These are phyloP conservation scores for Phytomonas sp. DNA, from an alignment of 208 protist genomes.

Conservation along the genomic window DNA sequence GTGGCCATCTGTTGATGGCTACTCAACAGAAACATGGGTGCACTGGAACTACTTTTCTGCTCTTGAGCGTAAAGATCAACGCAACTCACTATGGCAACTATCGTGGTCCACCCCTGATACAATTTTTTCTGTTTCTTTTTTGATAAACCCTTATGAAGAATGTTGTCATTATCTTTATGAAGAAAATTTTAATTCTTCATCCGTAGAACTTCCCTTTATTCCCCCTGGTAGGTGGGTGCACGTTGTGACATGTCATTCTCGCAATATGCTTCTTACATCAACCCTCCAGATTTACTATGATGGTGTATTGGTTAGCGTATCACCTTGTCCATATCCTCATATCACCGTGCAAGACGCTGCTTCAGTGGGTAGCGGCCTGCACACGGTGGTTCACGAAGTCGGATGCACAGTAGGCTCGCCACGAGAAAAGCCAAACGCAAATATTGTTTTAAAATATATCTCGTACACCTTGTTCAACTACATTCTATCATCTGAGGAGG, in stretches of 20 bases:
- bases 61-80: slow-evolving; percentile 12
- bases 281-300: slow-evolving; percentile 33
- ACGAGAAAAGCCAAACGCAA: slow-evolving; percentile 12
- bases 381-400: slow-evolving; percentile 18
- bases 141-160: slow-evolving; percentile 17
- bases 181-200: slow-evolving; percentile 16
- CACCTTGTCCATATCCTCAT: slow-evolving; percentile 23
- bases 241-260: slow-evolving; percentile 29
- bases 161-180: slow-evolving; percentile 25
- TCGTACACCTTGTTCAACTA: slow-evolving; percentile 43
- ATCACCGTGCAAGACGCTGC: slow-evolving; percentile 19
- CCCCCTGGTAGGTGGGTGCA: slow-evolving; percentile 38
- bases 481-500: slow-evolving; percentile 19
- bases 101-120: slow-evolving; percentile 20
- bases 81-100: slow-evolving; percentile 33
- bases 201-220: slow-evolving; percentile 39
- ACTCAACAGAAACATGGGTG: slow-evolving; percentile 36
- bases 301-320: slow-evolving; percentile 25
- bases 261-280: slow-evolving; percentile 27
- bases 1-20: slow-evolving; percentile 55
- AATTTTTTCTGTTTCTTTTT: slow-evolving; percentile 20
- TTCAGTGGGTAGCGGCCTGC: slow-evolving; percentile 13
- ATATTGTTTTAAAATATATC: slow-evolving; percentile 24
- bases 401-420: slow-evolving; percentile 32
- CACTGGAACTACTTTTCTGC: slow-evolving; percentile 20